These are phyloP conservation scores for Haematococcus lacustris DNA, from an alignment of 139 green algal species.

Conservation along the genomic window DNA sequence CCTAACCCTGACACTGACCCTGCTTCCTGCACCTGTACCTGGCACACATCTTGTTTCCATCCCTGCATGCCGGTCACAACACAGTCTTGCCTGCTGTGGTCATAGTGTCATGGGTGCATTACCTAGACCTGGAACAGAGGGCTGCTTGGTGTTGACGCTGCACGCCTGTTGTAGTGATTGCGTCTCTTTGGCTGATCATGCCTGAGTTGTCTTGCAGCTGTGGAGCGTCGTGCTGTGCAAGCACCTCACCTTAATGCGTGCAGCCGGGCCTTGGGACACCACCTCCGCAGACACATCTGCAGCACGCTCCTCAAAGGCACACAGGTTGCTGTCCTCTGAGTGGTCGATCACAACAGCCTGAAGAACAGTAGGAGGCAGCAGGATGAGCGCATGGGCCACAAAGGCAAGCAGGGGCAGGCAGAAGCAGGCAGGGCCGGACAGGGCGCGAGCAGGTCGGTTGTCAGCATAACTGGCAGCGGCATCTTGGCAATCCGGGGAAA, in stretches of 20 bases:
- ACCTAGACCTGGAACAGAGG: too few species aligned
- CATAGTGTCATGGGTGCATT: too few species aligned
- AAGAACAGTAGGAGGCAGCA: not conserved
- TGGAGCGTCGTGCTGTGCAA: not conserved
- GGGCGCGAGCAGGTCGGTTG: not conserved
- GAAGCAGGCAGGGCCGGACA: not conserved
- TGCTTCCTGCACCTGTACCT: too few species aligned
- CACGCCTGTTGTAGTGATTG: too few species aligned
- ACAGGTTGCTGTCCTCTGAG: constrained; percentile 11
- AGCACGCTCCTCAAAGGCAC: constrained; percentile 9
- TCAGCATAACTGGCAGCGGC: too few species aligned
- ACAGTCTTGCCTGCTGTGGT: too few species aligned
- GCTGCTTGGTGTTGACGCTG: too few species aligned
- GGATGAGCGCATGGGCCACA: not conserved
- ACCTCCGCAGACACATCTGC: constrained; percentile 14
- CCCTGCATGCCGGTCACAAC: too few species aligned
- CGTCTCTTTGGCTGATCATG: too few species aligned
- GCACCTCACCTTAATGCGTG: constrained; percentile 9
- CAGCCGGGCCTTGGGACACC: not conserved
- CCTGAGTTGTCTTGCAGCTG: not conserved
- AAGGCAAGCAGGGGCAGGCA: not conserved
- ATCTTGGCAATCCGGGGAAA: too few species aligned
- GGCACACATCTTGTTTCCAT: too few species aligned
- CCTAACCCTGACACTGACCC: too few species aligned
- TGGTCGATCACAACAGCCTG: constrained; percentile 27